Evolutionary conservation across 768 basidiomycete genomes (phyloP).

Genomic region (Tylopilus rubrobrunneus): DNA sequence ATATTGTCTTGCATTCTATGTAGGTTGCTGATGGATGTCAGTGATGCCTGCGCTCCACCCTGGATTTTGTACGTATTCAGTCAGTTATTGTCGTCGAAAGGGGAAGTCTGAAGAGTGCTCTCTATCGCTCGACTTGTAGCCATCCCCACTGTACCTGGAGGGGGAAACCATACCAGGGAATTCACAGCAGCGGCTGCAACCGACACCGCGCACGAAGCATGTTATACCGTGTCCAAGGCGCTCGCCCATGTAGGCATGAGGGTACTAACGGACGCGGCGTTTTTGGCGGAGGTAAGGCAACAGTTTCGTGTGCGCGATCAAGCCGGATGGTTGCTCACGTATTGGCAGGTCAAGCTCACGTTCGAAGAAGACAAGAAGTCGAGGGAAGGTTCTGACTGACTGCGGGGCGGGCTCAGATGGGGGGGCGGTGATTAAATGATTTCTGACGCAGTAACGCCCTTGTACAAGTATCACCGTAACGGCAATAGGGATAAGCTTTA

Average conservation of each 20-base stretch:
- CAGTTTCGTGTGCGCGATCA: neutral
- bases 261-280: slow-evolving; percentile 63
- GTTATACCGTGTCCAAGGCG: slow-evolving; percentile 64
- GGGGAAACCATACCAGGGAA: slow-evolving; percentile 73
- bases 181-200: slow-evolving; percentile 66
- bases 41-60: slow-evolving; percentile 71
- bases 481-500: neutral
- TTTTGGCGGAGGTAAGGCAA: slow-evolving; percentile 50
- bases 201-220: slow-evolving; percentile 58
- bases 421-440: neutral
- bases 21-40: slow-evolving; percentile 17
- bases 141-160: slow-evolving; percentile 67
- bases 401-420: neutral
- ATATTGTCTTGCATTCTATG: neutral
- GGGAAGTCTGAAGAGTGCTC: neutral
- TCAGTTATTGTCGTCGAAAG: neutral
- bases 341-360: slow-evolving; percentile 41
- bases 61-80: slow-evolving; percentile 42
- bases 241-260: slow-evolving; percentile 68
- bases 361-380: slow-evolving; percentile 44
- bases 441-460: neutral
- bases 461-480: neutral
- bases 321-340: neutral
- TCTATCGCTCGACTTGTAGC: slow-evolving; percentile 37
- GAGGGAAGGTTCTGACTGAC: slow-evolving; percentile 4